Evolutionary conservation across 345 rosid genomes (phyloP).

Genomic region (Lepidium aucheri): DNA sequence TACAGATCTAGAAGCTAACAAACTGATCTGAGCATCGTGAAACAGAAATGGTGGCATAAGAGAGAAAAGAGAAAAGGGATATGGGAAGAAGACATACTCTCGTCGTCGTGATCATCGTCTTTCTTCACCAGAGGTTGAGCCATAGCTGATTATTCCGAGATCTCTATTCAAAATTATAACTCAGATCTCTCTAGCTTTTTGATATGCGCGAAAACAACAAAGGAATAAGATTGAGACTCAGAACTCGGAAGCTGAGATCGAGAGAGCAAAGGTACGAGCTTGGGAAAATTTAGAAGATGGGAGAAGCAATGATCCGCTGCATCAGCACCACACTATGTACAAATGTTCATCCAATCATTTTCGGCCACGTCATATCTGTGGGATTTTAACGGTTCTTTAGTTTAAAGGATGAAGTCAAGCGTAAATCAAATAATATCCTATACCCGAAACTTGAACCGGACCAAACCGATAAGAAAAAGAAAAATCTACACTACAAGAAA

Average conservation of each 20-base stretch:
- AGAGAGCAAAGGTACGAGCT: neutral
- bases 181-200: neutral
- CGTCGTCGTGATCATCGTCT: slow-evolving; percentile 93
- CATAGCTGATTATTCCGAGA: slow-evolving; percentile 35
- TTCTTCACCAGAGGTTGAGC: slow-evolving; percentile 90
- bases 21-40: slow-evolving; percentile 25
- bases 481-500: too few species aligned
- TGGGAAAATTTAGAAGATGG: neutral
- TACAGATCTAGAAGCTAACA: slow-evolving; percentile 44
- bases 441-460: too few species aligned
- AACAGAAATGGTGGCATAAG: neutral
- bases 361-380: slow-evolving; percentile 1
- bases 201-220: too few species aligned
- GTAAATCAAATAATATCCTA: too few species aligned
- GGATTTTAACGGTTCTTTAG: too few species aligned
- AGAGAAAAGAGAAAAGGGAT: neutral
- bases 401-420: too few species aligned
- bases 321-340: neutral
- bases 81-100: slow-evolving; percentile 35
- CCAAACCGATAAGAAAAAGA: too few species aligned
- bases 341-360: neutral
- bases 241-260: slow-evolving; percentile 1
- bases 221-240: neutral
- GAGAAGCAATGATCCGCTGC: neutral
- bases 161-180: neutral